Evolutionary conservation across 768 basidiomycete genomes (phyloP).

Genomic region (Boletus subparvulus): DNA sequence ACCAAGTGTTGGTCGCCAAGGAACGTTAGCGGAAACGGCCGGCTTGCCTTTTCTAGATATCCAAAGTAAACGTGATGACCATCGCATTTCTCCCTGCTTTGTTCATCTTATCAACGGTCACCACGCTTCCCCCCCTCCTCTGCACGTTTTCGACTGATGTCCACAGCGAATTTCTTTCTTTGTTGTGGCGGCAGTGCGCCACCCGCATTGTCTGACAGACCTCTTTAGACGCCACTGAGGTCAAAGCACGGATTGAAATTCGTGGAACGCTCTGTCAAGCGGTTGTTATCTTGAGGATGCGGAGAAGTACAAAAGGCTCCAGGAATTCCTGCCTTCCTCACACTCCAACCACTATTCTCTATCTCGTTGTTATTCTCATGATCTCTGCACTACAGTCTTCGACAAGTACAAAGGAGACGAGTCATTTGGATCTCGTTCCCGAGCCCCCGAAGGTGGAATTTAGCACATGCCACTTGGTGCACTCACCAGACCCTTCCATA

Average conservation of each 20-base stretch:
- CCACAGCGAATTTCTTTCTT: constrained; percentile 12
- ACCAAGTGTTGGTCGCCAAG: constrained; percentile 7
- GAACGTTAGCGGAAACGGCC: constrained; percentile 9
- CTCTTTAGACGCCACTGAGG: constrained; percentile 10
- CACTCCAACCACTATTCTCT: neutral
- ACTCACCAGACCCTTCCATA: constrained; percentile 9
- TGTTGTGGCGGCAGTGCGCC: constrained; percentile 13
- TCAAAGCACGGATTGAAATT: constrained; percentile 17
- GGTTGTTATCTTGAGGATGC: constrained; percentile 4
- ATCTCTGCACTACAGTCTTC: constrained; percentile 3
- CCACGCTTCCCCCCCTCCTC: constrained; percentile 2
- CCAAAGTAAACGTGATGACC: constrained; percentile 3
- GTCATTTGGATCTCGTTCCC: neutral
- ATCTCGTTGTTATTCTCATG: constrained; percentile 3
- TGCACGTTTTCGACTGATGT: neutral
- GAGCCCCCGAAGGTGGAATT: constrained; percentile 2
- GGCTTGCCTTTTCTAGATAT: constrained; percentile 17
- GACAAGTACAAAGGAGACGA: neutral
- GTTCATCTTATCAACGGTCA: constrained; percentile 16
- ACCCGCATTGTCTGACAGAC: constrained; percentile 21
- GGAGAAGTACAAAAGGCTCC: constrained; percentile 20
- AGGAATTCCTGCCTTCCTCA: neutral
- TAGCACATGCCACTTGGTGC: constrained; percentile 7
- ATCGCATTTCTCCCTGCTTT: constrained; percentile 18
- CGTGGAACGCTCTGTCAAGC: constrained; percentile 6